Conservation (phyloP, 2,329 filamentous ascomycete species). For the Arthrobotrys sinensis region DNA sequence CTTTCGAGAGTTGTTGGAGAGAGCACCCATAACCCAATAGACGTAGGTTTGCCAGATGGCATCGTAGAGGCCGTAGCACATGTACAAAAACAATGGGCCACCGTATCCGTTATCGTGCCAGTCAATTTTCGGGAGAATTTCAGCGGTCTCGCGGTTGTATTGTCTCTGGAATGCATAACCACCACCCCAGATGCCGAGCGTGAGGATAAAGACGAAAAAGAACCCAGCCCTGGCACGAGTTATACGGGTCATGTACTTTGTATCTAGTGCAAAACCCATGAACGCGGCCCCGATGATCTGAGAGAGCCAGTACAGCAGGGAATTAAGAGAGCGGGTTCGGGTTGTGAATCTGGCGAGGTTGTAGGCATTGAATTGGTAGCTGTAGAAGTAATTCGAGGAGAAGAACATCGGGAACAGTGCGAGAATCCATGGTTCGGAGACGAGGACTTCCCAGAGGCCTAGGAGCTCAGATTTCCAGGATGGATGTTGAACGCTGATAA, state of each 20-base stretch:
- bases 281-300: constrained; percentile 73
- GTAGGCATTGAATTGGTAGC: constrained; percentile 73
- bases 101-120: constrained; percentile 79
- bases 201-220: constrained; percentile 70
- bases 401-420: constrained; percentile 73
- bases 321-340: constrained; percentile 73
- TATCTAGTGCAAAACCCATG: constrained; percentile 70
- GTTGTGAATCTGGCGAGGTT: constrained; percentile 73
- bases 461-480: constrained; percentile 84
- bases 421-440: constrained; percentile 76
- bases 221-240: constrained; percentile 71
- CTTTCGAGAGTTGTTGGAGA: constrained; percentile 92
- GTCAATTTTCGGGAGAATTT: constrained; percentile 74
- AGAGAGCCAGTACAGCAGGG: constrained; percentile 72
- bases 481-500: constrained; percentile 92
- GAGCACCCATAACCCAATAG: constrained; percentile 94
- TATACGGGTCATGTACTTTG: constrained; percentile 68
- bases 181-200: constrained; percentile 73
- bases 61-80: constrained; percentile 80
- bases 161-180: constrained; percentile 78
- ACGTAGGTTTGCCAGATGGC: constrained; percentile 90
- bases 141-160: constrained; percentile 70
- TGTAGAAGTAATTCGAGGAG: constrained; percentile 73
- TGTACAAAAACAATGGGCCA: constrained; percentile 79
- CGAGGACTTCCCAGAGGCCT: constrained; percentile 81